These are phyloP conservation scores for Arthrobotrys entomopaga DNA, from an alignment of 2,329 filamentous ascomycete species.

Conservation along the genomic window DNA sequence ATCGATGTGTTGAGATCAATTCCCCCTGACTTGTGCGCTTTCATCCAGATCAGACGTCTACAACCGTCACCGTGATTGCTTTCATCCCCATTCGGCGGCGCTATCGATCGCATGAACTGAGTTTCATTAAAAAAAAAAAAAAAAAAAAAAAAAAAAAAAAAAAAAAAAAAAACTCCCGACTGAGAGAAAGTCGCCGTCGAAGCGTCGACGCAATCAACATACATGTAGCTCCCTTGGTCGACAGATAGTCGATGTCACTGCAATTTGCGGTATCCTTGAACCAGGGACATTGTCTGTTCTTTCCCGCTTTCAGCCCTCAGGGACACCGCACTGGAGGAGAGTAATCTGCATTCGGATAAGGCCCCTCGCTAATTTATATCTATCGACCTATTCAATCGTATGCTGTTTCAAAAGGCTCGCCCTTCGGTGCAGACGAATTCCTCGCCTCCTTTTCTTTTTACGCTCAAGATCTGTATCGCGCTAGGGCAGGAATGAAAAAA, in stretches of 20 bases:
- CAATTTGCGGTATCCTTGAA: conserved; percentile 28
- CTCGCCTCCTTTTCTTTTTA: conserved; percentile 45
- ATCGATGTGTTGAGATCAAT: conserved; percentile 6
- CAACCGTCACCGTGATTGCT: background rate
- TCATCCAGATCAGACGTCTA: conserved; percentile 7
- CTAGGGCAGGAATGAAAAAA: conserved; percentile 11
- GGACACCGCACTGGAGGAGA: conserved; percentile 30
- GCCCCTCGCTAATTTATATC: conserved; percentile 55
- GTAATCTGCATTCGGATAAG: conserved; percentile 47
- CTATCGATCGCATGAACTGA: conserved; percentile 16
- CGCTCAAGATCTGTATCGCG: conserved; percentile 12
- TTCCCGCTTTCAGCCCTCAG: conserved; percentile 53
- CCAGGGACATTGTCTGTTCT: conserved; percentile 37
- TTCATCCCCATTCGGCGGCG: conserved; percentile 2
- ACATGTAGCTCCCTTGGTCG: background rate
- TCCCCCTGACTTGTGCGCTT: conserved; percentile 23
- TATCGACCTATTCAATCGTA: conserved; percentile 21
- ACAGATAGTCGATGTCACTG: conserved; percentile 7
- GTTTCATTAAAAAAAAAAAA: background rate
- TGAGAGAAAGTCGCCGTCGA: conserved; percentile 30
- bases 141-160: no score
- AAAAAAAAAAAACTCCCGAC: no score
- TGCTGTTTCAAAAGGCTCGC: conserved; percentile 50
- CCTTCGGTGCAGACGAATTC: conserved; percentile 19
- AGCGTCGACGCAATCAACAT: conserved; percentile 10